Evolutionary conservation across 2,329 filamentous ascomycete species (phyloP), one percentile per base, ranked within the genome.

Genomic region (Penicillium olsonii): DNA sequence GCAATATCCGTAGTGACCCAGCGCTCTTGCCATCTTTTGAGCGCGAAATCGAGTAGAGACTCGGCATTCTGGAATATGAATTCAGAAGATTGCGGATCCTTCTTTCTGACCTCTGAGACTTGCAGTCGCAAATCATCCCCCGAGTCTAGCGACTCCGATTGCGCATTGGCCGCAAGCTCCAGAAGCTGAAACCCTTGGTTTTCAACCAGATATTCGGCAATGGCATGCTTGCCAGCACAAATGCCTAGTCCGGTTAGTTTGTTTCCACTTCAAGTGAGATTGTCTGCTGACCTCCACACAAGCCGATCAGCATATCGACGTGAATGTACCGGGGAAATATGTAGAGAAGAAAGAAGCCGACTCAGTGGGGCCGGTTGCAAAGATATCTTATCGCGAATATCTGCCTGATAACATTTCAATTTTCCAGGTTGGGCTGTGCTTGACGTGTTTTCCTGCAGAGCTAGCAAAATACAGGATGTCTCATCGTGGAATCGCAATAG

Each of bases 191-290:
- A 99, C 53, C 83, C 84, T 71, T 96, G 88, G 57, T 92, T 83
- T 56, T 91, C 82, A 56, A 92, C 83, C 8, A 99, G 83, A 68
- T 95, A 96, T 46, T 89, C 83, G 50, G 91, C 91, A 57, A 97
- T 89, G 9, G 90, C 90, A 67, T 85, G 86, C 76, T 96, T 97
- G 64, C 94, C 94, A 41, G 92, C 86, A 75, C 92, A 97, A 63
- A 96, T 92, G 65, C 89, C 92, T 94, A 65, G 14, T 9, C 27
- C 14, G 20, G 43, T 64, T 50, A 63, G 55, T 62, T 42, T 18
- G 41, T 37, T 39, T 33, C 39, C 17, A 20, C 37, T 38, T n/a
- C 26, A 40, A 17, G 17, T n/a, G 22, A 50, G 20, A 40, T 34
- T 19, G 46, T 47, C 46, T 60, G 45, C 67, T 62, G 57, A 76